These are phyloP conservation scores for Sarcodon sp. DNA, from an alignment of 768 basidiomycete species.

Conservation along the genomic window DNA sequence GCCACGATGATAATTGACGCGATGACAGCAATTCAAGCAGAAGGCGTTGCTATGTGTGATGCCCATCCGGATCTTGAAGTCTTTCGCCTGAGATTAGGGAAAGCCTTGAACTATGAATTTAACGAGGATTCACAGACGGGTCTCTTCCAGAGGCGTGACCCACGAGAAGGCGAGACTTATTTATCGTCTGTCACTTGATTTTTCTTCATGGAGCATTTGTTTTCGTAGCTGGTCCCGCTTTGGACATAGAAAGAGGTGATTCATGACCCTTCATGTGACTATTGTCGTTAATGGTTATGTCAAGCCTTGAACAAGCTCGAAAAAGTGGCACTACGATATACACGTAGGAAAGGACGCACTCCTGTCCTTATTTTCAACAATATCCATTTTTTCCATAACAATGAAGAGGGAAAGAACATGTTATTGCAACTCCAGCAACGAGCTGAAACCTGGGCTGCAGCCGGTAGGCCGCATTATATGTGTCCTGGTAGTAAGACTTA, in stretches of 20 bases:
- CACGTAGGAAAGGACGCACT: conserved; percentile 45
- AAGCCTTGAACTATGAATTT: conserved; percentile 78
- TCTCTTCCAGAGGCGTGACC: conserved; percentile 74
- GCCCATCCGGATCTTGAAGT: conserved; percentile 83
- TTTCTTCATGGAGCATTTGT: neutral
- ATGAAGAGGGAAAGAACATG: conserved; percentile 65
- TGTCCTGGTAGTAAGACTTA: neutral
- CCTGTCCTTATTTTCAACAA: conserved; percentile 79
- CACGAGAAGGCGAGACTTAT: conserved; percentile 48
- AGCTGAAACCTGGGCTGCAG: conserved; percentile 78
- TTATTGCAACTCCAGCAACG: conserved; percentile 80
- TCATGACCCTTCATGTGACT: neutral
- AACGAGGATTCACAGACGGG: conserved; percentile 74
- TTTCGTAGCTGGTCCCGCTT: conserved; percentile 47
- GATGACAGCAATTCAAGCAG: conserved; percentile 62
- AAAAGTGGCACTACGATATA: conserved; percentile 66
- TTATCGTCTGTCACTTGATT: conserved; percentile 6
- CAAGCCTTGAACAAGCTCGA: conserved; percentile 71
- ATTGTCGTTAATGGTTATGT: neutral
- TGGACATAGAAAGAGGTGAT: conserved; percentile 73
- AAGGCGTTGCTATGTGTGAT: conserved; percentile 65
- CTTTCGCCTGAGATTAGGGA: conserved; percentile 75
- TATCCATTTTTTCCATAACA: conserved; percentile 60
- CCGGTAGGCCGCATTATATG: conserved; percentile 30
- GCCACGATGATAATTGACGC: conserved; percentile 76